Conservation (phyloP, 495 filamentous ascomycete species). For the Penicillium longicatenatum region DNA sequence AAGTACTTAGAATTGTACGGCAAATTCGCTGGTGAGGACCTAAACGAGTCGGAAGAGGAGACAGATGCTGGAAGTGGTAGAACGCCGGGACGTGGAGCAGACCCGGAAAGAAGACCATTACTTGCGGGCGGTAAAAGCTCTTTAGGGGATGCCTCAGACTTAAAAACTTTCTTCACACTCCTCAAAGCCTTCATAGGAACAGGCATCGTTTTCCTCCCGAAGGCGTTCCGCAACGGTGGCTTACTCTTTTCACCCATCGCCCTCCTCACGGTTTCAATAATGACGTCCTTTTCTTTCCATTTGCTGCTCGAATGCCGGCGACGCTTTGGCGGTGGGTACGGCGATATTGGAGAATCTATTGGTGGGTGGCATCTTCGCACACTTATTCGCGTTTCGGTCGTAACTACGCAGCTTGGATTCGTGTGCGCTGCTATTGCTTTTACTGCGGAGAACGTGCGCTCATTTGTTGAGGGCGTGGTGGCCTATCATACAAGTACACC, state of each 20-base stretch:
- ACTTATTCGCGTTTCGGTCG: background rate
- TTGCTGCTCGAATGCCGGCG: background rate
- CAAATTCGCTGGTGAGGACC: background rate
- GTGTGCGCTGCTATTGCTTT: background rate
- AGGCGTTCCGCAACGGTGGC: background rate
- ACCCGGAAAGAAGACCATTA: background rate
- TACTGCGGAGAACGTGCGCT: background rate
- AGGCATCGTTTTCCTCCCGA: background rate
- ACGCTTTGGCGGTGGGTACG: background rate
- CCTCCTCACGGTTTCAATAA: background rate
- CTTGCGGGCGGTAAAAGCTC: background rate
- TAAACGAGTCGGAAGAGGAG: background rate
- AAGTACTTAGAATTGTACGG: background rate
- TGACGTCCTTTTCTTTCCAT: background rate
- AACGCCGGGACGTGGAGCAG: background rate
- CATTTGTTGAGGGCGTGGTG: background rate
- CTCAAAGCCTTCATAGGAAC: background rate
- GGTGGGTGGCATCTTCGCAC: background rate
- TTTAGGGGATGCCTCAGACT: background rate
- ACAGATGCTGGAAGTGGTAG: background rate
- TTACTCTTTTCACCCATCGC: background rate
- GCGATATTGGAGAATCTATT: background rate
- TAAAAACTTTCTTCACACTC: background rate
- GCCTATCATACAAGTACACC: background rate
- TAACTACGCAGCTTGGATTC: background rate